These are phyloP conservation scores for Jackrogersella multiformis DNA, from an alignment of 495 filamentous ascomycete genomes.

Conservation along the genomic window DNA sequence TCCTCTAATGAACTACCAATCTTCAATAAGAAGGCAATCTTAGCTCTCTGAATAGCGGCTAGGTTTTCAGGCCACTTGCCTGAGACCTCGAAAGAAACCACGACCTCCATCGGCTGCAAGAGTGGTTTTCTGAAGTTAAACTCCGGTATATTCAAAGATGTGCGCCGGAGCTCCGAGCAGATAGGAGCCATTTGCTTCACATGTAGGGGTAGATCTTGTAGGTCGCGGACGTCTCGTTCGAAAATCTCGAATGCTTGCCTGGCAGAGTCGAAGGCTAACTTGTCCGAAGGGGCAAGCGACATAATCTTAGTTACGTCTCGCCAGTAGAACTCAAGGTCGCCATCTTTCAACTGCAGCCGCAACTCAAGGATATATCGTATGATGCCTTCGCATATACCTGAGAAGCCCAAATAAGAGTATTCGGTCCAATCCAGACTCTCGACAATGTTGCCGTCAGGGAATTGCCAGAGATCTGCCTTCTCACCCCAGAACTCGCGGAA, in stretches of 20 bases:
- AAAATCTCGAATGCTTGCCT: conserved; percentile 71
- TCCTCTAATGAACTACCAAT: conserved; percentile 74
- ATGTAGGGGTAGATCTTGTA: conserved; percentile 83
- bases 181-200: conserved; percentile 79
- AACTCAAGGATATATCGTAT: conserved; percentile 72
- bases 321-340: conserved; percentile 66
- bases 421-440: conserved; percentile 86
- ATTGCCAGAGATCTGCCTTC: conserved; percentile 76
- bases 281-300: conserved; percentile 53
- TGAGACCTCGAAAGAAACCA: conserved; percentile 93
- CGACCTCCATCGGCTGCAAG: conserved; percentile 63
- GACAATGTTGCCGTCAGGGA: conserved; percentile 75
- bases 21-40: conserved; percentile 88
- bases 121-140: conserved; percentile 51
- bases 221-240: conserved; percentile 73
- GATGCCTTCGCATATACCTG: conserved; percentile 79
- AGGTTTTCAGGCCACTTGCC: conserved; percentile 93
- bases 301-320: conserved; percentile 69
- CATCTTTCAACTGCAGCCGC: conserved; percentile 64
- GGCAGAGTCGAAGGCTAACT: conserved; percentile 61
- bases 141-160: conserved; percentile 66
- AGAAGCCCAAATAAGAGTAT: conserved; percentile 57
- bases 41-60: conserved; percentile 88
- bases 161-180: conserved; percentile 75
- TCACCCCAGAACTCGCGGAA: conserved; percentile 83